Conservation (phyloP, 2,329 filamentous ascomycete genomes). For the Fonsecaea erecta region DNA sequence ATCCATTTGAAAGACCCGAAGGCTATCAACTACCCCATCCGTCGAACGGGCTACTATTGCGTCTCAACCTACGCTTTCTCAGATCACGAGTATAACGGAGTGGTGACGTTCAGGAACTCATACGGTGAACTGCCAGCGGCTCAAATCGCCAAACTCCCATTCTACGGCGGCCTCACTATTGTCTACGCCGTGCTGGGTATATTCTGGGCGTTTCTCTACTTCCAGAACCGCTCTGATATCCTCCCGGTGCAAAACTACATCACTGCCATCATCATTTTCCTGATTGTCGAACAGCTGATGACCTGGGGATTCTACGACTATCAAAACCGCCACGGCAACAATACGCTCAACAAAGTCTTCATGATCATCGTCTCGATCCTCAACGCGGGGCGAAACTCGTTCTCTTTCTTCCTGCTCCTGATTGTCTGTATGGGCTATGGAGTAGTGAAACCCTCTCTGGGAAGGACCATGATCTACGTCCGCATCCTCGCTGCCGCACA, state of each 20-base stretch:
- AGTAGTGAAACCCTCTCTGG: constrained; percentile 90
- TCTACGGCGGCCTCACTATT: constrained; percentile 93
- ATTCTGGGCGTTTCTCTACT: constrained; percentile 95
- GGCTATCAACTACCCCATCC: constrained; percentile 78
- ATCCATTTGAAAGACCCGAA: constrained; percentile 76
- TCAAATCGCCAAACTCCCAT: constrained; percentile 95
- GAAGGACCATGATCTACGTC: constrained; percentile 91
- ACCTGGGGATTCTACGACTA: constrained; percentile 99
- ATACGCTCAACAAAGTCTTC: constrained; percentile 78
- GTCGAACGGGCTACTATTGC: constrained; percentile 95
- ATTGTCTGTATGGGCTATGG: constrained; percentile 99
- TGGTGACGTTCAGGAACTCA: constrained; percentile 91
- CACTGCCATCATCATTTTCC: constrained; percentile 90
- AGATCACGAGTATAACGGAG: constrained; percentile 71
- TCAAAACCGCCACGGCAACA: constrained; percentile 86
- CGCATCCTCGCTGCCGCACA: constrained; percentile 88
- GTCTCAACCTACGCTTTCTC: constrained; percentile 77
- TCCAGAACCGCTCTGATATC: constrained; percentile 91
- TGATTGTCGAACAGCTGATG: constrained; percentile 95
- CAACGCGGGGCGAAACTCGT: constrained; percentile 93
- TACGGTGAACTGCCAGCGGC: constrained; percentile 94
- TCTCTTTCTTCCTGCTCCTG: constrained; percentile 95
- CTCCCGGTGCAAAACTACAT: constrained; percentile 99
- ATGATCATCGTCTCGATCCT: constrained; percentile 91
- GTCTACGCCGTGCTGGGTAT: constrained; percentile 85